Evolutionary conservation across 1,139 yeast species (phyloP).

Genomic region (Ashbya aceris): DNA sequence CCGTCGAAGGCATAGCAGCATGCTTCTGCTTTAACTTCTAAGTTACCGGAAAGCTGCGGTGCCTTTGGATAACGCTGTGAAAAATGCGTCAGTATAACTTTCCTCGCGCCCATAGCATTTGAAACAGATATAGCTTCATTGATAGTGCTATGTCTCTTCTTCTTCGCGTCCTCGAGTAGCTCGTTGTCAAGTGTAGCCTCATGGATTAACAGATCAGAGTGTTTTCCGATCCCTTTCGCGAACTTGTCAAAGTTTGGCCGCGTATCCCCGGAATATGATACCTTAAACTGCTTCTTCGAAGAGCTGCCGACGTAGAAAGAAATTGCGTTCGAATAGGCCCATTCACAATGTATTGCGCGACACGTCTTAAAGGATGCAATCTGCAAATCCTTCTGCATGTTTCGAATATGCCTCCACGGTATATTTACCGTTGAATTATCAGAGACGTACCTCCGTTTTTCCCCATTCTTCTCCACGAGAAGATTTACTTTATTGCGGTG

Average conservation of each 20-base stretch:
- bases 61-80: constrained; percentile 79
- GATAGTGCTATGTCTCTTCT: constrained; percentile 83
- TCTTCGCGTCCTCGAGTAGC: constrained; percentile 67
- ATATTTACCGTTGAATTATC: background rate
- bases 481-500: background rate
- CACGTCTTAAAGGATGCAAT: constrained; percentile 43
- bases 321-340: constrained; percentile 68
- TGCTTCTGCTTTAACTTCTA: constrained; percentile 26
- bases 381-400: constrained; percentile 26
- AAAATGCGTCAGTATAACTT: constrained; percentile 78
- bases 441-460: constrained; percentile 20
- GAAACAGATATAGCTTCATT: constrained; percentile 76
- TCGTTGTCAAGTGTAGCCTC: constrained; percentile 88
- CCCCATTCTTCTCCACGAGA: background rate
- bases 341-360: constrained; percentile 75
- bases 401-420: constrained; percentile 13
- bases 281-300: constrained; percentile 38
- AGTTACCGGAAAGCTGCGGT: constrained; percentile 33
- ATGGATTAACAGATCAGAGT: constrained; percentile 76
- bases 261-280: constrained; percentile 92
- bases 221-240: constrained; percentile 48
- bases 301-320: constrained; percentile 34
- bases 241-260: constrained; percentile 63
- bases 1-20: constrained; percentile 54
- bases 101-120: constrained; percentile 59